Base-by-base conservation (phyloP, 106 monocot species). In the Platanthera zijinensis region DNA sequence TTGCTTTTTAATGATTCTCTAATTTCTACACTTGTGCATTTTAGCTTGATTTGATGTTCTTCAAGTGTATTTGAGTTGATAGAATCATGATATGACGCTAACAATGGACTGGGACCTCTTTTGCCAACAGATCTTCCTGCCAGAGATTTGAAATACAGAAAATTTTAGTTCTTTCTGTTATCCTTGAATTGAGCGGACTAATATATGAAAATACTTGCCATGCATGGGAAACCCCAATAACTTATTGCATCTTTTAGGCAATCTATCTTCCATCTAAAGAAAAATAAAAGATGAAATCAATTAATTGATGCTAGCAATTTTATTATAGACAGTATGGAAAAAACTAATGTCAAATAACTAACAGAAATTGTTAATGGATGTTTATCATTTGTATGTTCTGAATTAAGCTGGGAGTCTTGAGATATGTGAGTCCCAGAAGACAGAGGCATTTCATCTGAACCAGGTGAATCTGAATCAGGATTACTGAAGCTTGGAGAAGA, bases 191-290 rank as follows among this genome's bases (percentile, higher is more conserved):
- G 10, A 68, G 13, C 2, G 10, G 19, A 52, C 66, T 46, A 75
- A 15, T 8, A 47, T 8, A 59, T 69, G 51, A 30, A 48, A 22
- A 76, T 71, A 77, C 80, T 79, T 77, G 88, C 87, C 87, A 75
- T 79, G 30, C 28, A 30, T 53, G 51, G 69, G 52, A 48, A 72
- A 28, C 11, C 52, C 77, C 52, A 25, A 49, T 52, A 52, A 45
- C 21, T 75, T 78, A 56, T 56, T 46, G 10, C 76, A 73, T 76
- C 71, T 51, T 76, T 57, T 32, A 10, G 66, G 19, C 53, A 51
- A 70, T 7, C 48, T 69, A 61, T 57, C 80, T 76, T 79, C 81
- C 57, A 83, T 79, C 92, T 92, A 84, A 74, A 52, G 39, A 12
- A 13, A 79, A 69, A 18, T 51, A 59, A 57, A 59, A 19, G 52